Percentiles rank a stretch among this genome's conserved stretches.
Evolutionary conservation across 257 asterid species (phyloP).

Genomic region (Nyctanthes arbortristis): DNA sequence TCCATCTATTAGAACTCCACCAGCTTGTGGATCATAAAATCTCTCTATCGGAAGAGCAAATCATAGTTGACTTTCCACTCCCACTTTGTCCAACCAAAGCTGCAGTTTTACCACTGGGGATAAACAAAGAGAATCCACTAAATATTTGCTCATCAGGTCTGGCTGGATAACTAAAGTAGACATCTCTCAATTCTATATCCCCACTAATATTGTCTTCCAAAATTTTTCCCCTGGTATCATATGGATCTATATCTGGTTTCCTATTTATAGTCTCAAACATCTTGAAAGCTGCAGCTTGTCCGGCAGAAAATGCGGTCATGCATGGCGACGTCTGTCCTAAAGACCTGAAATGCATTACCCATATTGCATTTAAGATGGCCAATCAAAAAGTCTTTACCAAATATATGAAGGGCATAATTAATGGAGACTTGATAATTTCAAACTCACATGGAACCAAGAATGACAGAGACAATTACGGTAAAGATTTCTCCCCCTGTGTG

Average conservation of each 20-base stretch:
- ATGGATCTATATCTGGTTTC: slow-evolving; percentile 74
- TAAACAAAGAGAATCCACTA: slow-evolving; percentile 58
- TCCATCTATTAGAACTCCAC: slow-evolving; percentile 76
- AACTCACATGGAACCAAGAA: slow-evolving; percentile 78
- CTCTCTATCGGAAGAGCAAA: slow-evolving; percentile 75
- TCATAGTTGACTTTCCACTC: slow-evolving; percentile 84
- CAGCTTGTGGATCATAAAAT: slow-evolving; percentile 74
- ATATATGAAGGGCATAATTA: too few species aligned
- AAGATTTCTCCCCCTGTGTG: slow-evolving; percentile 64
- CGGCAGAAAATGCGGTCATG: slow-evolving; percentile 74
- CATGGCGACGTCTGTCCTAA: slow-evolving; percentile 87
- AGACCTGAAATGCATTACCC: slow-evolving; percentile 53
- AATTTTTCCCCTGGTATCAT: slow-evolving; percentile 54
- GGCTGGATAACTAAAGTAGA: slow-evolving; percentile 72
- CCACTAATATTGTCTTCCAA: slow-evolving; percentile 56
- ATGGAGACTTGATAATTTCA: background rate
- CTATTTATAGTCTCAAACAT: slow-evolving; percentile 77
- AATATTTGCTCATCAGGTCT: slow-evolving; percentile 74
- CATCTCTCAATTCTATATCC: slow-evolving; percentile 60
- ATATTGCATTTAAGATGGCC: slow-evolving; percentile 9
- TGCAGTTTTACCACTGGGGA: slow-evolving; percentile 70
- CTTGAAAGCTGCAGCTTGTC: slow-evolving; percentile 84
- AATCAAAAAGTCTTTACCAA: background rate
- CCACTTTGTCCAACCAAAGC: slow-evolving; percentile 94
- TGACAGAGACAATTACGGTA: slow-evolving; percentile 61